Conservation (phyloP, 208 protist genomes). For the Leishmania gerbilli region DNA sequence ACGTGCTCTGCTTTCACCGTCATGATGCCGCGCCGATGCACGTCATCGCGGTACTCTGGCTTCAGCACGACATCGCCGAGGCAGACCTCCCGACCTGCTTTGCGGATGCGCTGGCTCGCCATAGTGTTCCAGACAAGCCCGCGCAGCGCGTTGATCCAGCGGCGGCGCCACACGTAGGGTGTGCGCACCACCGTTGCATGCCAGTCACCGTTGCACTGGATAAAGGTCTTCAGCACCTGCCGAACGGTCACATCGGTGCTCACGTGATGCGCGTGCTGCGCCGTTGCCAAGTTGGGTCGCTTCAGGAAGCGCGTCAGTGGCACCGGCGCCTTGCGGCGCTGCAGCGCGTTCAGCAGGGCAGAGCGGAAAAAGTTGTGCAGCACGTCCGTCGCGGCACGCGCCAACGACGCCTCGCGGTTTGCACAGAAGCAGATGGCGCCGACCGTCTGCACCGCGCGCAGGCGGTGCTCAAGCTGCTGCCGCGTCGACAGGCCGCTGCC, state of each 20-base stretch:
- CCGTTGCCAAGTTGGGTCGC: conserved; percentile 66
- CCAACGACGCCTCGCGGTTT: conserved; percentile 74
- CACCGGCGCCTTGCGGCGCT: conserved; percentile 58
- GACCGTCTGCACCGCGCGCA: conserved; percentile 60
- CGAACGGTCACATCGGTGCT: conserved; percentile 71
- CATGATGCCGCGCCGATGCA: conserved; percentile 50
- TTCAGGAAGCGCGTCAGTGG: conserved; percentile 67
- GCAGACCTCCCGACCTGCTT: conserved; percentile 39
- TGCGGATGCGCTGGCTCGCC: conserved; percentile 65
- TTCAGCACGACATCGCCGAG: conserved; percentile 78
- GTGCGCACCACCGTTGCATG: conserved; percentile 46
- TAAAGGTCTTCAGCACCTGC: conserved; percentile 67
- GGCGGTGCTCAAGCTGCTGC: conserved; percentile 63
- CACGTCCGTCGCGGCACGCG: conserved; percentile 79
- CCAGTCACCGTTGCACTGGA: conserved; percentile 72
- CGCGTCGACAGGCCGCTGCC: conserved; percentile 9
- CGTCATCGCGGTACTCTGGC: conserved; percentile 58
- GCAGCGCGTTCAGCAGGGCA: conserved; percentile 76
- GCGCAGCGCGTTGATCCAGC: conserved; percentile 82
- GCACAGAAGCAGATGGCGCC: conserved; percentile 84
- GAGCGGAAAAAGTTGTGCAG: conserved; percentile 85
- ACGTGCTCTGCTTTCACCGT: conserved; percentile 85
- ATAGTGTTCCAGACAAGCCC: conserved; percentile 83
- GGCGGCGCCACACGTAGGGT: conserved; percentile 77
- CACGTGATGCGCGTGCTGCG: conserved; percentile 56